Base-by-base conservation (phyloP, 2,329 filamentous ascomycete species). In the Harringtonia lauricola region DNA sequence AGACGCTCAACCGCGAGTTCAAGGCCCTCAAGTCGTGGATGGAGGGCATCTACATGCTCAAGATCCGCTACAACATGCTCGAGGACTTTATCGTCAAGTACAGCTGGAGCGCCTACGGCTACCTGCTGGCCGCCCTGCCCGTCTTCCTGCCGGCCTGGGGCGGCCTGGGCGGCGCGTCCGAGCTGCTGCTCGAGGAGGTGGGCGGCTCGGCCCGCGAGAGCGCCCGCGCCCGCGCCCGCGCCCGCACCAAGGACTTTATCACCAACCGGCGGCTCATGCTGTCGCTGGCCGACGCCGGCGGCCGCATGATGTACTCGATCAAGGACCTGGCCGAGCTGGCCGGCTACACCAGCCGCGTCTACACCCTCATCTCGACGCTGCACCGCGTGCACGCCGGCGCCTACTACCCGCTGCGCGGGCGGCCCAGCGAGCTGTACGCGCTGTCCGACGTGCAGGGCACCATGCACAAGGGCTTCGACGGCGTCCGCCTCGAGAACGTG, bases 271-370 rank as follows among this genome's bases (percentile, higher is more conserved):
- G 92, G 5, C 80, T 98, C 33, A 96, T 98, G 92, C 75, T 98
- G 28, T 96, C 90, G 15, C 75, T 98, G 31, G 92, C 92, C 10
- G 92, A 98, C 63, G 92, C 92, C 2, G 92, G 92, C 47, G 90
- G 90, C 22, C 78, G 92, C 38, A 95, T 98, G 87, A 98, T 98
- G 92, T 98, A 98, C 68, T 92, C 86, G 49, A 94, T 98, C 70
- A 98, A 98, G 64, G 94, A 98, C 57, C 76, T 98, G 30, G 89
- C 89, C 2, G 92, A 98, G 60, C 71, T 98, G 29, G 92, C 92
- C 6, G 92, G 92, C 19, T 94, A 96, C 65, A 98, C 92, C 1
- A 95, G 87, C 46, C 81, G 92, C 36, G 89, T 98, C 13, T 98
- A 95, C 66, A 94, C 88, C 12, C 73, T 98, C 34, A 94, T 98